Percentiles rank a stretch among this genome's conserved stretches.
phyloP scores from a whole-genome alignment of 257 asterid species.

The Solanum appendiculatum region DNA sequence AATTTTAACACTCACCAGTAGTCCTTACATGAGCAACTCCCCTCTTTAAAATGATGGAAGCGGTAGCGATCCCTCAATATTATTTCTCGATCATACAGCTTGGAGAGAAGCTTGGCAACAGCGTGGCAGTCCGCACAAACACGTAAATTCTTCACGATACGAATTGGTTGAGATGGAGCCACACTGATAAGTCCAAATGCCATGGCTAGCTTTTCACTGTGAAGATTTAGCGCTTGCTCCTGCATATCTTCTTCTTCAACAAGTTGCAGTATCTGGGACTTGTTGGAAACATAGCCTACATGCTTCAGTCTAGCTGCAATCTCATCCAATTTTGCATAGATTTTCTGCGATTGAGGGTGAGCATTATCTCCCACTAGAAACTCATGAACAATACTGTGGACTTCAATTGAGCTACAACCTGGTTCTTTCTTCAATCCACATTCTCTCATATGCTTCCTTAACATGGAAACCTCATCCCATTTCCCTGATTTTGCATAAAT shows the following conservation, averaged over 20 bases:
- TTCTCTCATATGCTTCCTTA: constrained; percentile 58
- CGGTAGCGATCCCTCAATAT: constrained; percentile 65
- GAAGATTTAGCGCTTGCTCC: constrained; percentile 55
- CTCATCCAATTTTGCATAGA: constrained; percentile 59
- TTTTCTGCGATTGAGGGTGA: constrained; percentile 40
- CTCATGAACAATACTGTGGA: constrained; percentile 52
- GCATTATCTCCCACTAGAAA: constrained; percentile 53
- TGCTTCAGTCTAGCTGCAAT: constrained; percentile 26
- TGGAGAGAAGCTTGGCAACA: constrained; percentile 52
- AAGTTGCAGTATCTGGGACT: constrained; percentile 48
- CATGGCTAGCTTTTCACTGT: constrained; percentile 72
- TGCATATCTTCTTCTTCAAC: constrained; percentile 69
- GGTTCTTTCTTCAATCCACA: constrained; percentile 73
- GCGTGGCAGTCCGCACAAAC: constrained; percentile 65
- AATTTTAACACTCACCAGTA: constrained; percentile 44
- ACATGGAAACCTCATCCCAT: constrained; percentile 53
- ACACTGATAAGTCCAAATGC: constrained; percentile 53
- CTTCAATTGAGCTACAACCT: constrained; percentile 74
- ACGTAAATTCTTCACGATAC: constrained; percentile 71
- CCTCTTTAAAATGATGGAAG: constrained; percentile 68
- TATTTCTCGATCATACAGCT: constrained; percentile 54
- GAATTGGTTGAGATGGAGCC: constrained; percentile 40
- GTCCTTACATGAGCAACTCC: constrained; percentile 58
- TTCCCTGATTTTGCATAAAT: constrained; percentile 49
- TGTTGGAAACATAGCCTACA: constrained; percentile 41